Conservation (phyloP, 768 basidiomycete genomes). For the Termitomyces heimii region DNA sequence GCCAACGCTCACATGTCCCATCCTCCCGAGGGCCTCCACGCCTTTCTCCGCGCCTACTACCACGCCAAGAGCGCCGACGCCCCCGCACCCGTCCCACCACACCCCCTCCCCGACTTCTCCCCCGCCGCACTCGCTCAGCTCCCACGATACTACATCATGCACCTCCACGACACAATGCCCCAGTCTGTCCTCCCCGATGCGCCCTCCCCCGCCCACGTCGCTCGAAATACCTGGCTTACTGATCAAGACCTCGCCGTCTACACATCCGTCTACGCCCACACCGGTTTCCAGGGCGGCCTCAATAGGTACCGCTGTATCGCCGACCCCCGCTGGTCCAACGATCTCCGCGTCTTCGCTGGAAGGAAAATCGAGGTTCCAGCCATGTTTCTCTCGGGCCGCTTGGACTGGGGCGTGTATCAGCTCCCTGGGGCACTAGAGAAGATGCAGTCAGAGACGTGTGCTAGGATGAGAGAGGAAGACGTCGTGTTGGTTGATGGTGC, state of each 20-base stretch:
- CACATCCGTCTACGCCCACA: constrained; percentile 33
- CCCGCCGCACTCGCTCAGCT: constrained; percentile 31
- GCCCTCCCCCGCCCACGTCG: constrained; percentile 24
- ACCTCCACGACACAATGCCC: constrained; percentile 45
- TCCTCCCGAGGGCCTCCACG: constrained; percentile 37
- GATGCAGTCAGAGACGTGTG: constrained; percentile 33
- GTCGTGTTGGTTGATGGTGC: constrained; percentile 49
- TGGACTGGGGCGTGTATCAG: constrained; percentile 62
- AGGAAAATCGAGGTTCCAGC: constrained; percentile 45
- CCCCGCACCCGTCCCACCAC: constrained; percentile 33
- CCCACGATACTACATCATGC: constrained; percentile 63
- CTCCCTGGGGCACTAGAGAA: constrained; percentile 38
- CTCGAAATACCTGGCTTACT: constrained; percentile 36
- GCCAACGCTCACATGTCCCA: constrained; percentile 41
- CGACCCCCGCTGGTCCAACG: constrained; percentile 27
- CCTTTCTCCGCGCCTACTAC: constrained; percentile 49
- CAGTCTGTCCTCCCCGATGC: constrained; percentile 31
- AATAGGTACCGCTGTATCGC: constrained; percentile 46
- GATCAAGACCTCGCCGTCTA: constrained; percentile 45
- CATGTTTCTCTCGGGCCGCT: constrained; percentile 49
- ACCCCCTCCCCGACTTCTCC: constrained; percentile 28
- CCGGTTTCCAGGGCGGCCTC: constrained; percentile 61
- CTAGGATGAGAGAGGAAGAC: constrained; percentile 33
- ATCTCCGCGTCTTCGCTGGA: constrained; percentile 39
- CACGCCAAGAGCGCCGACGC: constrained; percentile 56